Percentiles rank a stretch among this genome's conserved stretches.
These are phyloP conservation scores for Lecanicillium sp. DNA, from an alignment of 2,329 filamentous ascomycete species.

Conservation along the genomic window DNA sequence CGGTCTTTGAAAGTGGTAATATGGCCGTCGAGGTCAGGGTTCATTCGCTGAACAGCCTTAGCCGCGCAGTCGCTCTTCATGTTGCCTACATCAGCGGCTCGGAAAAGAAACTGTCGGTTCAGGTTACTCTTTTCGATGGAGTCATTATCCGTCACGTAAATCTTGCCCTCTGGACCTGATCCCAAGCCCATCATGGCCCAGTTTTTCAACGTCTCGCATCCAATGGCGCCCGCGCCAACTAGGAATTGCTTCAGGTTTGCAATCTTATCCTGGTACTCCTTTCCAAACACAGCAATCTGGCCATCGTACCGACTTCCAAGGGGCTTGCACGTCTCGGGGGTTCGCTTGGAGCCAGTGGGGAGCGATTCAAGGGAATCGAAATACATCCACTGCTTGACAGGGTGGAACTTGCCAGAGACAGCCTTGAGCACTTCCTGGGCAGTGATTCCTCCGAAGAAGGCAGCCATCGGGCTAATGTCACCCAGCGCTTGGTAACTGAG, in stretches of 20 bases:
- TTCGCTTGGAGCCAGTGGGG: conserved; percentile 65
- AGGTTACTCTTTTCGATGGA: conserved; percentile 98
- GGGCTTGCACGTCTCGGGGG: conserved; percentile 83
- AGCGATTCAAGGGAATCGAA: conserved; percentile 97
- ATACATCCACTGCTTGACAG: conserved; percentile 94
- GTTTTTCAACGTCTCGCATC: conserved; percentile 98
- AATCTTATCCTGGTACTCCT: conserved; percentile 89
- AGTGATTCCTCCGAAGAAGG: conserved; percentile 87
- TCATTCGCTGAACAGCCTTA: conserved; percentile 87
- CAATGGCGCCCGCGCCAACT: conserved; percentile 93
- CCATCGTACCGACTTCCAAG: conserved; percentile 85
- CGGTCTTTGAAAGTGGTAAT: conserved; percentile 82
- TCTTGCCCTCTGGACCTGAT: conserved; percentile 79
- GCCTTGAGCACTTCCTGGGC: conserved; percentile 96
- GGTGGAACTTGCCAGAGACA: conserved; percentile 94
- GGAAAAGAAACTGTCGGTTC: conserved; percentile 95
- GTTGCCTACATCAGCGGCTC: conserved; percentile 84
- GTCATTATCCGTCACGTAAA: conserved; percentile 94
- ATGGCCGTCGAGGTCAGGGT: conserved; percentile 81
- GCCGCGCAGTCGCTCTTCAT: conserved; percentile 96
- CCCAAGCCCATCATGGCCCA: conserved; percentile 98
- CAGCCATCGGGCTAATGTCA: conserved; percentile 85
- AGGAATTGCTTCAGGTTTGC: conserved; percentile 87
- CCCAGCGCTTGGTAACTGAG: conserved; percentile 90
- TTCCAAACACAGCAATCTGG: conserved; percentile 93